Conservation (phyloP, 768 basidiomycete genomes). For the Suillus plorans region DNA sequence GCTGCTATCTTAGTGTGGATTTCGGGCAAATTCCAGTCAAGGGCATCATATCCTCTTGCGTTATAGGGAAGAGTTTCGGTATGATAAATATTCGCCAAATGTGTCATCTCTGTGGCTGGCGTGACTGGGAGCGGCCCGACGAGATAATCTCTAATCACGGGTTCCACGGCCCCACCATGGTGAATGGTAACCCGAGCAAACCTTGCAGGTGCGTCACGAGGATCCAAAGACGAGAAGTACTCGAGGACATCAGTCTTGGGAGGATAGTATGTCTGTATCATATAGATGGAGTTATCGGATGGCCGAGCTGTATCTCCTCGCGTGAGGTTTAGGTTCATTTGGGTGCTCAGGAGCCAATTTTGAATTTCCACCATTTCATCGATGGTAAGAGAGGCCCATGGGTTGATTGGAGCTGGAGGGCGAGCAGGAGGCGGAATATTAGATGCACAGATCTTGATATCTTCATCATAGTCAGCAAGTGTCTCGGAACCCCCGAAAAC, state of each 20-base stretch:
- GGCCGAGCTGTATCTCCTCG: conserved; percentile 26
- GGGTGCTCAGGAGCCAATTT: conserved; percentile 44
- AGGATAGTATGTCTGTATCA: conserved; percentile 51
- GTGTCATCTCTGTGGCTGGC: conserved; percentile 37
- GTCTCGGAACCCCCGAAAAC: not conserved
- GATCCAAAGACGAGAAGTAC: conserved; percentile 41
- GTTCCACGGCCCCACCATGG: conserved; percentile 41
- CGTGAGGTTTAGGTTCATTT: conserved; percentile 50
- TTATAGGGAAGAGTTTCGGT: conserved; percentile 53
- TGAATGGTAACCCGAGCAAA: conserved; percentile 52
- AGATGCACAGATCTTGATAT: conserved; percentile 36
- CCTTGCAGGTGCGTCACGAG: conserved; percentile 30
- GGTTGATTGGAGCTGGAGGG: conserved; percentile 45
- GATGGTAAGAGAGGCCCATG: conserved; percentile 52
- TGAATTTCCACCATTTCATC: conserved; percentile 43
- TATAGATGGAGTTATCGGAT: conserved; percentile 51
- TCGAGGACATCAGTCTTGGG: conserved; percentile 46
- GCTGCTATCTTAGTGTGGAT: conserved; percentile 35
- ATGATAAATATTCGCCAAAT: conserved; percentile 52
- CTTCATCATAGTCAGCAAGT: conserved; percentile 2
- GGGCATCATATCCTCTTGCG: conserved; percentile 39
- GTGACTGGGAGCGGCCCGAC: conserved; percentile 57
- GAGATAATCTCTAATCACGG: conserved; percentile 51
- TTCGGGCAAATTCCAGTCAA: conserved; percentile 22
- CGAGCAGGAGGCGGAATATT: conserved; percentile 30